Evolutionary conservation across 2,329 filamentous ascomycete species (phyloP).

Genomic region (Tolypocladium sp.): DNA sequence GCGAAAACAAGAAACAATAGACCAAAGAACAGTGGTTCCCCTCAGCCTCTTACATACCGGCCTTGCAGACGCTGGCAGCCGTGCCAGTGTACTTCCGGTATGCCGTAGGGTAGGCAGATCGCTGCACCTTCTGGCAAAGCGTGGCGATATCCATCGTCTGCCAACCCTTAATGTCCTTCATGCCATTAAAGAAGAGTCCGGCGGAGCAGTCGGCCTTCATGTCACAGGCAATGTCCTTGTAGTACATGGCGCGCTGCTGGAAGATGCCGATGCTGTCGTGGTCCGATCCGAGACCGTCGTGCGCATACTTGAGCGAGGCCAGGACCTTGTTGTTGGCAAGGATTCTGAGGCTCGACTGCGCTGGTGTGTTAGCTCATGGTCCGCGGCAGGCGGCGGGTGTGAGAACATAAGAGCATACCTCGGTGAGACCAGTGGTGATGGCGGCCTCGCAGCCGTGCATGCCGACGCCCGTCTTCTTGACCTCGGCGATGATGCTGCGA

Average conservation of each 20-base stretch:
- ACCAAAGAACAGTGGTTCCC: not conserved
- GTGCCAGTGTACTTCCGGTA: not conserved
- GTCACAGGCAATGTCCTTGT: conserved; percentile 5
- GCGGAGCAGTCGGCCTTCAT: conserved; percentile 7
- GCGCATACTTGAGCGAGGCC: not conserved
- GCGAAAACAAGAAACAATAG: not conserved
- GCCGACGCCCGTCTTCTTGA: not conserved
- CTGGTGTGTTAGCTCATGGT: not conserved
- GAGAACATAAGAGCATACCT: not conserved
- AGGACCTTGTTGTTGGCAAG: conserved; percentile 3
- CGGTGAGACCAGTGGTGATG: not conserved
- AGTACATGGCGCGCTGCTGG: conserved; percentile 7
- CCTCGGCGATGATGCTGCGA: not conserved
- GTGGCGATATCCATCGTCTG: conserved; percentile 1
- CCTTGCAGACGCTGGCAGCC: not conserved
- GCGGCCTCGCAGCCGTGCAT: not conserved
- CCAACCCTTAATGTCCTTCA: conserved; percentile 3
- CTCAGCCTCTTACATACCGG: not conserved
- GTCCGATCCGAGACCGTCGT: conserved; percentile 4
- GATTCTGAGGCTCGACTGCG: conserved; percentile 3
- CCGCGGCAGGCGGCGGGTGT: not conserved
- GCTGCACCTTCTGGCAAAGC: not conserved
- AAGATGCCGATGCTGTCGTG: conserved; percentile 7
- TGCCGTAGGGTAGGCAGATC: not conserved
- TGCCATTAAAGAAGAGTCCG: conserved; percentile 2